Evolutionary conservation across 2,329 filamentous ascomycete species (phyloP), one percentile per base, ranked within the genome.

Genomic region (Phyllosticta citriasiana): DNA sequence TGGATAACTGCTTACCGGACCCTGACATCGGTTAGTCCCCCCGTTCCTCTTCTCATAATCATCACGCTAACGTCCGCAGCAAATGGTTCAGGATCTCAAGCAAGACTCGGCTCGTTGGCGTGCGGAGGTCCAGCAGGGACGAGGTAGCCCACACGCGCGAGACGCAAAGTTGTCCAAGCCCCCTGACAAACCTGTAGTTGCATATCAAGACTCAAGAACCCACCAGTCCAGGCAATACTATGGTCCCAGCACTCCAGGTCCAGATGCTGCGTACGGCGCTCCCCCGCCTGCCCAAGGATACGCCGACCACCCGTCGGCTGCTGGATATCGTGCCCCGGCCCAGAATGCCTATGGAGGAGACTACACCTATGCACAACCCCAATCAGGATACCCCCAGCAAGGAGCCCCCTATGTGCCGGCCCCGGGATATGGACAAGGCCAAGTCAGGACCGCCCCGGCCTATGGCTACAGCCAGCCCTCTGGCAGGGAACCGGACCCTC

Each of bases 1-100:
- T 79, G 76, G 77, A 79, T 80, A 66, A 78, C 77, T 59, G 78
- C 78, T 40, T 80, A 79, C 68, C 76, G 78, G 52, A 80, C 77
- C 55, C 70, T 80, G 60, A 80, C 78, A 53, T 72, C 76, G 67
- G 78, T 80, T 75, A 60, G 77, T 70, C 33, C 10, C 33, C 33
- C 4, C 33, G 9, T 4, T 40, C 33, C 10, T 40, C 33, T 16
- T n/a, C 4, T 9, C 19, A 53, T 16, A n/a, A 30, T 40, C 14
- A 4, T 12, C 10, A 10, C 10, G 2, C 35, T 53, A 12, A 52
- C 40, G 12, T 35, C 55, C 55, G 33, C 66, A 77, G 78, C 75
- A 77, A 68, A 80, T 80, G 78, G 77, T 80, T 63, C 71, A 74
- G 66, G 78, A 80, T 66, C 67, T 80, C 68, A 76, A 75, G 65